Evolutionary conservation across 331 rosid genomes (phyloP), one percentile per base, ranked within the genome.

Genomic region (Phaseolus coccineus): DNA sequence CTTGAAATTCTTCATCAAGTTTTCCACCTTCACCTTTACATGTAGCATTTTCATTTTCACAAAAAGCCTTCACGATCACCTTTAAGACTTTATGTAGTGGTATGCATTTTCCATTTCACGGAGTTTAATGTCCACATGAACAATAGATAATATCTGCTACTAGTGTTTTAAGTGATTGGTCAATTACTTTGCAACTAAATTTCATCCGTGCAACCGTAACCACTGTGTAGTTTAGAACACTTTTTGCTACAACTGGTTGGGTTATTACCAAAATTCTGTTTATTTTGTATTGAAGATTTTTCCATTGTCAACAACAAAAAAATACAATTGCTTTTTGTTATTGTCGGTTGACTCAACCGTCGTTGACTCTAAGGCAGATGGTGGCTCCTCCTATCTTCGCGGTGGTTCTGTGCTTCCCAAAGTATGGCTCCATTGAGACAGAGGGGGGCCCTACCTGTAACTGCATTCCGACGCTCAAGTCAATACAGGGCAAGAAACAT

Each of bases 1-100:
- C 58, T 39, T 28, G 3, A 52, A 51, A 69, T 25, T 74, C 50
- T 76, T 82, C 75, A 67, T 52, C 50, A 51, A 42, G 57, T 31
- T 84, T 74, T 25, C n/a, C 11, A 70, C 69, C 57, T 44, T 52
- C 71, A 44, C 62, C 66, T 39, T 74, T 46, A 6, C 50, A 27
- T 68, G 50, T 48, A 31, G 50, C 16, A 31, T 58, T 15, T 65
- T 73, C 55, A 57, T 55, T 50, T 46, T 47, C 27, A 25, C 31
- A 51, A 47, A 37, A 85, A 30, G 11, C 70, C 48, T 47, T 19
- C 31, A 16, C 5, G 22, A 27, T 39, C 76, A 35, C 46, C 73
- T 71, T 73, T 51, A 39, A 46, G 78, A 76, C 77, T 59, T 73
- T 59, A 11, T 73, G n/a, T 33, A 5, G 19, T 25, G 8, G 61